These are phyloP conservation scores for Aspergillus calidoustus DNA, from an alignment of 2,329 filamentous ascomycete genomes.

Conservation along the genomic window DNA sequence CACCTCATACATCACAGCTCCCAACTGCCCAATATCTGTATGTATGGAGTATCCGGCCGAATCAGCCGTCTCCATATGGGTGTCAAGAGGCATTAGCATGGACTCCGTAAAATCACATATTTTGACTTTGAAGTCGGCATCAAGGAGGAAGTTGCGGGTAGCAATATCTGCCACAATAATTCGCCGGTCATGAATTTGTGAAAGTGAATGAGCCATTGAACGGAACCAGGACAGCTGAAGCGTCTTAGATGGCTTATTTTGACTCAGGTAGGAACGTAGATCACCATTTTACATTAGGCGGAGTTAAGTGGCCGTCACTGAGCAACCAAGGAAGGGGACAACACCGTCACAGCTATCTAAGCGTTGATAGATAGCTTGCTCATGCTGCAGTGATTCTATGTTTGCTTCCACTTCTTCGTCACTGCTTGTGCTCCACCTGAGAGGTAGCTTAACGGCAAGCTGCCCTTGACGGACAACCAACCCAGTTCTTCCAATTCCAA, in stretches of 20 bases:
- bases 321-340: constrained; percentile 10
- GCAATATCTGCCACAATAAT: constrained; percentile 30
- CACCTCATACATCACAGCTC: constrained; percentile 36
- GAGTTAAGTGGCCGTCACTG: constrained; percentile 2
- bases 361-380: constrained; percentile 11
- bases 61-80: constrained; percentile 26
- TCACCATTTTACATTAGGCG: constrained; percentile 13
- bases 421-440: constrained; percentile 7
- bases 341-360: constrained; percentile 5
- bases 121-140: constrained; percentile 25
- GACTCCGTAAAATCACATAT: constrained; percentile 31
- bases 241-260: constrained; percentile 4
- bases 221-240: constrained; percentile 24
- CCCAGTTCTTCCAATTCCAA: constrained; percentile 12
- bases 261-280: constrained; percentile 8
- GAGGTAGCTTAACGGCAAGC: constrained; percentile 12
- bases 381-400: constrained; percentile 15
- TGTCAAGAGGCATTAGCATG: constrained; percentile 23
- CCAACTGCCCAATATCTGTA: constrained; percentile 34
- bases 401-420: constrained; percentile 16
- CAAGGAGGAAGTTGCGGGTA: constrained; percentile 29
- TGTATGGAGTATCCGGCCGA: constrained; percentile 30
- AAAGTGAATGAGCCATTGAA: constrained; percentile 24
- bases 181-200: constrained; percentile 23
- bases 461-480: constrained; percentile 13